phyloP scores from a whole-genome alignment of 2,329 filamentous ascomycete species.

The Aureobasidium mangrovei region DNA sequence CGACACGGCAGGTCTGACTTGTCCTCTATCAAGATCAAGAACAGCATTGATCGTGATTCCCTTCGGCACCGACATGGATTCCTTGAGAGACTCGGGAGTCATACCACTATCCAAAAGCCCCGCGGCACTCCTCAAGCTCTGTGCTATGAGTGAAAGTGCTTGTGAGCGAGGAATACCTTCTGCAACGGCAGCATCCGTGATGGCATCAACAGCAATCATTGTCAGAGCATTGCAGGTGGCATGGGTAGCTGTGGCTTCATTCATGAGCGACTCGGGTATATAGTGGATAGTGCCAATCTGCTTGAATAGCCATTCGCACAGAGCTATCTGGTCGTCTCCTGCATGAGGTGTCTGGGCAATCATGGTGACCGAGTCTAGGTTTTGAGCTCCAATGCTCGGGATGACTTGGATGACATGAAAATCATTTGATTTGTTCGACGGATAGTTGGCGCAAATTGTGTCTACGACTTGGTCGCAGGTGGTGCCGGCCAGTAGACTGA shows the following conservation, averaged over 20 bases:
- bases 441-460: neutral
- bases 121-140: conserved; percentile 18
- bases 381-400: conserved; percentile 19
- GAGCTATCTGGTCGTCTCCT: neutral
- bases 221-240: conserved; percentile 22
- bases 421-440: neutral
- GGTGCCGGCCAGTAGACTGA: conserved; percentile 20
- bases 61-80: conserved; percentile 21
- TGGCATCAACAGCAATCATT: conserved; percentile 21
- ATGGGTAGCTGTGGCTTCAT: conserved; percentile 20
- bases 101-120: conserved; percentile 19
- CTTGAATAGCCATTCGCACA: conserved; percentile 13
- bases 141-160: conserved; percentile 18
- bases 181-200: conserved; percentile 21
- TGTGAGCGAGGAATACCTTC: conserved; percentile 19
- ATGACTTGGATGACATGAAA: conserved; percentile 18
- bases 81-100: conserved; percentile 22
- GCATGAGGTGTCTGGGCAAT: conserved; percentile 17
- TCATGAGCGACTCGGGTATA: conserved; percentile 20
- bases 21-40: conserved; percentile 17
- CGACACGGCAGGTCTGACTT: conserved; percentile 14
- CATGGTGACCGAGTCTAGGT: conserved; percentile 19
- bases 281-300: conserved; percentile 17
- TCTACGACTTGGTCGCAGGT: conserved; percentile 16
- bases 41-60: conserved; percentile 22